These are phyloP conservation scores for Apodospora peruviana DNA, from an alignment of 495 filamentous ascomycete species.

Conservation along the genomic window DNA sequence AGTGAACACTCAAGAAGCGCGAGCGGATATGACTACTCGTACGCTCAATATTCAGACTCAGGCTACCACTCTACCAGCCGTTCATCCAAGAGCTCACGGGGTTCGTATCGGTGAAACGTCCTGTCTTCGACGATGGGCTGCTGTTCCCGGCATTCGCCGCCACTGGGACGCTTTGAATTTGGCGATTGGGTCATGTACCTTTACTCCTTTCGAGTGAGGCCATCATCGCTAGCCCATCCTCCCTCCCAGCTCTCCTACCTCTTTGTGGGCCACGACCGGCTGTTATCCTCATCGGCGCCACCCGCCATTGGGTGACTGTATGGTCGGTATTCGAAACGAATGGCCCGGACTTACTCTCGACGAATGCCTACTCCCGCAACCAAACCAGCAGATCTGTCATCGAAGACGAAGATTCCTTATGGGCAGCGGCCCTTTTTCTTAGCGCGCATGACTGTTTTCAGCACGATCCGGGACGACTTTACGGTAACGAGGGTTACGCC, in stretches of 20 bases:
- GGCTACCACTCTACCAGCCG: slow-evolving; percentile 42
- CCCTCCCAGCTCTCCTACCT: slow-evolving; percentile 45
- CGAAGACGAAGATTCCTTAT: slow-evolving; percentile 18
- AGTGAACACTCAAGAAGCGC: slow-evolving; percentile 28
- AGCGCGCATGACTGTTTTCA: neutral
- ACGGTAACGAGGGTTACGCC: neutral
- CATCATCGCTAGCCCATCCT: slow-evolving; percentile 31
- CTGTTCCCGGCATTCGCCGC: slow-evolving; percentile 40
- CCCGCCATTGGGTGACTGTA: slow-evolving; percentile 18
- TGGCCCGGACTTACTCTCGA: slow-evolving; percentile 9
- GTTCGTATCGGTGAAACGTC: slow-evolving; percentile 45
- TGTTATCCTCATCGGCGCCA: slow-evolving; percentile 40
- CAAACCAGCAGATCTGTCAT: slow-evolving; percentile 21
- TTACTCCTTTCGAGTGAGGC: slow-evolving; percentile 43
- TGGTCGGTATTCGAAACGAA: neutral
- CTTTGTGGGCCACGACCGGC: slow-evolving; percentile 41
- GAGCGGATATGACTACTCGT: slow-evolving; percentile 14
- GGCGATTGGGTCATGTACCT: slow-evolving; percentile 43
- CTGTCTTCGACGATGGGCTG: slow-evolving; percentile 49
- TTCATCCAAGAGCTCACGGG: slow-evolving; percentile 37
- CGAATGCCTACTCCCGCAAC: slow-evolving; percentile 17
- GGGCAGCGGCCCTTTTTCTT: neutral
- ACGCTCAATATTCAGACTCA: slow-evolving; percentile 43
- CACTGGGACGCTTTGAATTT: slow-evolving; percentile 40
- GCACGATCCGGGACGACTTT: neutral